These are phyloP conservation scores for Hyphodiscus hymeniophilus DNA, from an alignment of 495 filamentous ascomycete species.

Conservation along the genomic window DNA sequence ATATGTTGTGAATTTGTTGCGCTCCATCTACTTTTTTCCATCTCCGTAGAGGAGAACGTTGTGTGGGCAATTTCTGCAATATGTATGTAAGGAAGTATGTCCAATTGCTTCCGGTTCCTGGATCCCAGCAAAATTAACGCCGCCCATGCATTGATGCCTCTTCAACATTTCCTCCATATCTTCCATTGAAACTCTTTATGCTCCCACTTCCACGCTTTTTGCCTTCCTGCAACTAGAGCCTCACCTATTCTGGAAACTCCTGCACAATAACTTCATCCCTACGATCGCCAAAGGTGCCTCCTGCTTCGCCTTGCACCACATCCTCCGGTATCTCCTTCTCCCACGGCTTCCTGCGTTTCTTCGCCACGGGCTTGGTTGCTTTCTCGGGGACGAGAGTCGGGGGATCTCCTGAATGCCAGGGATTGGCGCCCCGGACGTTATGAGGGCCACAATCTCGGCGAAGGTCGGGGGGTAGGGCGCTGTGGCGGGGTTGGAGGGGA, in stretches of 20 bases:
- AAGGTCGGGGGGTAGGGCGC: constrained; percentile 76
- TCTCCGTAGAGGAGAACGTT: too few species aligned
- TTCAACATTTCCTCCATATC: too few species aligned
- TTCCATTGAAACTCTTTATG: too few species aligned
- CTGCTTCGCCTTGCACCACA: constrained; percentile 7
- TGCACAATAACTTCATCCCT: constrained; percentile 19
- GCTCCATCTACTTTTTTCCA: too few species aligned
- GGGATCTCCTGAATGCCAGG: constrained; percentile 89
- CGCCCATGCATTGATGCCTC: too few species aligned
- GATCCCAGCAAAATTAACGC: too few species aligned
- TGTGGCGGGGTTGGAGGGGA: background rate
- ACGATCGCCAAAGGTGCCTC: constrained; percentile 20
- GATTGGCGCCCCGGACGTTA: constrained; percentile 74
- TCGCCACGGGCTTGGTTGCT: constrained; percentile 40
- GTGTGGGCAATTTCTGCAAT: too few species aligned
- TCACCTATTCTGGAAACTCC: constrained; percentile 16
- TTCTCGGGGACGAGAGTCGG: constrained; percentile 66
- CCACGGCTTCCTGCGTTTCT: constrained; percentile 71
- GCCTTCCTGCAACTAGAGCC: background rate
- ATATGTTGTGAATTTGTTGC: too few species aligned
- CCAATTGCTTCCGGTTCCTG: too few species aligned
- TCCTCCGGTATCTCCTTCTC: constrained; percentile 42
- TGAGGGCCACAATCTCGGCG: constrained; percentile 80
- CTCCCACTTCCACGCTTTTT: background rate
- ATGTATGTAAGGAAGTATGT: too few species aligned